phyloP scores from a whole-genome alignment of 108 stramenopile genomes.

The Cyclotella atomus region DNA sequence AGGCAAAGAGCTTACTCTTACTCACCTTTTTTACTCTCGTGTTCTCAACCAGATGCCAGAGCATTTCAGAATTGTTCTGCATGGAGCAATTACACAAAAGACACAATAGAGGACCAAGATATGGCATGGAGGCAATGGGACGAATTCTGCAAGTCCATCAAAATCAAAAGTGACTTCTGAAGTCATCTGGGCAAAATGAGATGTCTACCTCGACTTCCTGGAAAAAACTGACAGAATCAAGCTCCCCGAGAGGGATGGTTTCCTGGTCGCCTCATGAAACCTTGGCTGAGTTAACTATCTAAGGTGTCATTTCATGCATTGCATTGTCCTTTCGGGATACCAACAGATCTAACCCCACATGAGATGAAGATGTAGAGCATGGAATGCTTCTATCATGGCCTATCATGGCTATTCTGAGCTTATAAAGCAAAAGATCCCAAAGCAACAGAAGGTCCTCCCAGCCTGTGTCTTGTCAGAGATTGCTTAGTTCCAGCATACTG shows the following conservation, averaged over 20 bases:
- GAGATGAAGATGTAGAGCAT: constrained; percentile 26
- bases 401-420: constrained; percentile 6
- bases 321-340: constrained; percentile 21
- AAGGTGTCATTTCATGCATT: constrained; percentile 21
- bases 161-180: neutral
- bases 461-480: no score
- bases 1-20: no score
- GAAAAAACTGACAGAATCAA: neutral
- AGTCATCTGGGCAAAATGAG: no score
- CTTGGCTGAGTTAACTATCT: constrained; percentile 26
- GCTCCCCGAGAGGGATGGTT: neutral
- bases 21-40: constrained; percentile 12
- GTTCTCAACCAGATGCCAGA: constrained; percentile 10
- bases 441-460: no score
- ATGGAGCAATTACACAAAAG: constrained; percentile 17
- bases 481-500: no score
- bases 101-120: constrained; percentile 25
- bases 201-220: neutral
- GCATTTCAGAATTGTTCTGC: constrained; percentile 22
- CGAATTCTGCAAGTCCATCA: neutral
- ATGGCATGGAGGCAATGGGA: constrained; percentile 11
- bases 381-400: constrained; percentile 37
- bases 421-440: constrained; percentile 18
- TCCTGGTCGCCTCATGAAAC: neutral
- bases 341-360: constrained; percentile 23